Evolutionary conservation across 805 yeast genomes (phyloP).

Genomic region (Priceomyces melissophilus): DNA sequence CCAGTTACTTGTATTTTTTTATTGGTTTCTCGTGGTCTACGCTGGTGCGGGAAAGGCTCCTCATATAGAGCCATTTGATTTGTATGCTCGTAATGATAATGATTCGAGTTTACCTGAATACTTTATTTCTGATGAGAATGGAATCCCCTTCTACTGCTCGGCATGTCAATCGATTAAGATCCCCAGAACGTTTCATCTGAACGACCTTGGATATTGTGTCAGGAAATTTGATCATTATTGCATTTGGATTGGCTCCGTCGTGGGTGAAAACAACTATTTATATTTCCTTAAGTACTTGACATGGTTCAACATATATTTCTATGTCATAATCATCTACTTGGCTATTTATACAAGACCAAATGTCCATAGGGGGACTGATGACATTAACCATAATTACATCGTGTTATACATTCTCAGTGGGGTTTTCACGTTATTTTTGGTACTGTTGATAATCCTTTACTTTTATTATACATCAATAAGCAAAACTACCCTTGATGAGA

Average conservation of each 20-base stretch:
- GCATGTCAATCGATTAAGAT: conserved; percentile 63
- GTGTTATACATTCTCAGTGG: conserved; percentile 44
- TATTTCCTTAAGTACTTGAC: conserved; percentile 53
- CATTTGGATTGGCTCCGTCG: conserved; percentile 66
- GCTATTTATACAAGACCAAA: conserved; percentile 20
- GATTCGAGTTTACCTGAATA: conserved; percentile 47
- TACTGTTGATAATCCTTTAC: conserved; percentile 42
- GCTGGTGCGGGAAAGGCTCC: conserved; percentile 60
- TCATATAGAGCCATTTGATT: conserved; percentile 31
- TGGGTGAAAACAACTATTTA: conserved; percentile 66
- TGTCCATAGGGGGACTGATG: conserved; percentile 20
- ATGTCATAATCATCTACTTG: conserved; percentile 16
- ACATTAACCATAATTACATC: conserved; percentile 46
- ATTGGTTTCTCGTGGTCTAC: conserved; percentile 44
- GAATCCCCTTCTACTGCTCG: conserved; percentile 76
- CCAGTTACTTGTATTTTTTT: conserved; percentile 18
- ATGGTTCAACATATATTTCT: conserved; percentile 33
- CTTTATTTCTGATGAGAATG: conserved; percentile 67
- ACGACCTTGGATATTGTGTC: conserved; percentile 53
- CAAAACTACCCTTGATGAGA: conserved; percentile 58
- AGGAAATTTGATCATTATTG: conserved; percentile 84
- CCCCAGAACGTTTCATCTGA: conserved; percentile 69
- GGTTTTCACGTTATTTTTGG: conserved; percentile 44
- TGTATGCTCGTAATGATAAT: conserved; percentile 14
- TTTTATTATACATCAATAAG: conserved; percentile 44